These are phyloP conservation scores for Didymella keratinophila DNA, from an alignment of 2,329 filamentous ascomycete species.

Conservation along the genomic window DNA sequence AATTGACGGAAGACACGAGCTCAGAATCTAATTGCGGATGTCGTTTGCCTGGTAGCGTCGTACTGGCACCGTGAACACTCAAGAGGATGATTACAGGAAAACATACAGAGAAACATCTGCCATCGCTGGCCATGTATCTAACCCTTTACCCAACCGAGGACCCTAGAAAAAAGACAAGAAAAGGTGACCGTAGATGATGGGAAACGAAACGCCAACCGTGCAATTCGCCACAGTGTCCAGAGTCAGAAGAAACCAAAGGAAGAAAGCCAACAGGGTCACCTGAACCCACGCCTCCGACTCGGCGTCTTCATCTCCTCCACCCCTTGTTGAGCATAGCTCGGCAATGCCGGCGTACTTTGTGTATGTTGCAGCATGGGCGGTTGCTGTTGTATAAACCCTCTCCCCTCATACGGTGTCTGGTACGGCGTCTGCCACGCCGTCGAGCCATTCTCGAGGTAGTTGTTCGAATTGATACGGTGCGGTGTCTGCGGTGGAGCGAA, in stretches of 20 bases:
- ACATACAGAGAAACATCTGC: neutral
- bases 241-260: neutral
- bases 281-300: constrained; percentile 31
- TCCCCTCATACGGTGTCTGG: constrained; percentile 36
- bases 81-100: neutral
- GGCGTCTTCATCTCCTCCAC: constrained; percentile 28
- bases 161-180: constrained; percentile 1
- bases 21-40: too few species aligned
- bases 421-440: constrained; percentile 36
- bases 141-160: neutral
- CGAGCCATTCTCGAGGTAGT: constrained; percentile 32
- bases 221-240: neutral
- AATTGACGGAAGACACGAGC: too few species aligned
- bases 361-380: constrained; percentile 34
- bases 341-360: constrained; percentile 42
- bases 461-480: constrained; percentile 35
- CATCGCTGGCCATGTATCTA: neutral
- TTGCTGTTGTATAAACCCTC: constrained; percentile 27
- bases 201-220: neutral
- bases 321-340: constrained; percentile 20
- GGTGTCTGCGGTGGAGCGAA: constrained; percentile 42
- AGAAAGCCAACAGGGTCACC: constrained; percentile 1
- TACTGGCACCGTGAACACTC: too few species aligned
- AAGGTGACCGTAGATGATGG: neutral
- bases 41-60: too few species aligned